Conservation (phyloP, 2,329 filamentous ascomycete genomes). For the Aspergillus fumigatus region DNA sequence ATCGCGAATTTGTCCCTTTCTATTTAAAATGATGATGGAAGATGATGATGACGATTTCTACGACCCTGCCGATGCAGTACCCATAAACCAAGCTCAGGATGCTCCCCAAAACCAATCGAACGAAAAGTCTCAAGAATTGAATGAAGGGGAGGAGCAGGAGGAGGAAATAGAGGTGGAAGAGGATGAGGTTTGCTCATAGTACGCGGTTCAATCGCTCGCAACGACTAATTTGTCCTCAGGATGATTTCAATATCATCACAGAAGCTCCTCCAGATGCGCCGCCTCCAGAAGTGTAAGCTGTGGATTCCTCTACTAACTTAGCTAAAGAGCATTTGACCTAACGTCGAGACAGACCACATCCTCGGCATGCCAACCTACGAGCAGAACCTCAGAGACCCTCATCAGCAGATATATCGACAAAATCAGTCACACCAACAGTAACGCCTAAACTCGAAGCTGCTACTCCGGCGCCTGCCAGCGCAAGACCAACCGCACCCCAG, state of each 20-base stretch:
- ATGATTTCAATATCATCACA: constrained; percentile 49
- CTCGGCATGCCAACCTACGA: constrained; percentile 34
- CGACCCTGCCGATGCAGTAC: constrained; percentile 37
- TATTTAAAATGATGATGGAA: constrained; percentile 33
- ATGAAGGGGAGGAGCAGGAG: constrained; percentile 34
- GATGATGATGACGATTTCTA: constrained; percentile 47
- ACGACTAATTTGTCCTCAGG: constrained; percentile 27
- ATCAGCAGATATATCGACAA: constrained; percentile 31
- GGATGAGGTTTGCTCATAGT: constrained; percentile 21
- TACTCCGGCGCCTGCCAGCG: constrained; percentile 26
- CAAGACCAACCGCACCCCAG: constrained; percentile 39
- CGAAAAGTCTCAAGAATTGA: constrained; percentile 30
- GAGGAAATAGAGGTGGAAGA: constrained; percentile 38
- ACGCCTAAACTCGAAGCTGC: constrained; percentile 30
- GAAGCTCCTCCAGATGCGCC: constrained; percentile 42
- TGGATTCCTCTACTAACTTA: constrained; percentile 4
- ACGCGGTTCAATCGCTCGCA: neutral
- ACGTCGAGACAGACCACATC: constrained; percentile 31
- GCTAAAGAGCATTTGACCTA: constrained; percentile 8
- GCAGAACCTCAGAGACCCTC: constrained; percentile 31
- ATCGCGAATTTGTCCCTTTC: constrained; percentile 4
- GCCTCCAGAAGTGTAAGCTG: constrained; percentile 33
- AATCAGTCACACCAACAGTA: constrained; percentile 32
- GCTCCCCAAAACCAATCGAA: constrained; percentile 23
- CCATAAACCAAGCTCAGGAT: constrained; percentile 26